phyloP scores from a whole-genome alignment of 176 grass and related monocot species.

The Bromus sterilis region DNA sequence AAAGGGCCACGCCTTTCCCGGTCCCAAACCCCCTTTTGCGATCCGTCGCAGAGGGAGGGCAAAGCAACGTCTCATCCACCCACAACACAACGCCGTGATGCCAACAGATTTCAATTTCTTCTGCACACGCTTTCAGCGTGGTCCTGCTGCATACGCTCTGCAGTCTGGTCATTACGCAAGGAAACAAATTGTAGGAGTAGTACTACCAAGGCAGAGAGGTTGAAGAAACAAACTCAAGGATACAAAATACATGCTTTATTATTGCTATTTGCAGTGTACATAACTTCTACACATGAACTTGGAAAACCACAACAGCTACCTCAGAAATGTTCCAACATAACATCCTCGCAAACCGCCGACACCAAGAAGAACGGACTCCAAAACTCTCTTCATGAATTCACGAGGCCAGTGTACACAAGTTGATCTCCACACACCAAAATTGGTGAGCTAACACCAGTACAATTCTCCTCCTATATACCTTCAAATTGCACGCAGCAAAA shows the following conservation, averaged over 20 bases:
- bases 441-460: background rate
- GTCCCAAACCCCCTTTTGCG: background rate
- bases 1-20: background rate
- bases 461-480: background rate
- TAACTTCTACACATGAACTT: background rate
- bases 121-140: background rate
- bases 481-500: background rate
- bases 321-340: background rate
- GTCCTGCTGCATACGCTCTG: background rate
- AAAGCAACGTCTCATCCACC: constrained; percentile 9
- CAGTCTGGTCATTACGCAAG: background rate
- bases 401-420: constrained; percentile 10
- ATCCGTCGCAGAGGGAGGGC: background rate
- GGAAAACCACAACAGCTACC: constrained; percentile 13
- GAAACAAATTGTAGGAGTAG: too few relatives aligned
- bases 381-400: constrained; percentile 18
- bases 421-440: background rate
- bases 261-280: constrained; percentile 41
- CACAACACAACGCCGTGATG: background rate
- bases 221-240: background rate
- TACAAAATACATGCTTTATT: constrained; percentile 21
- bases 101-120: background rate
- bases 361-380: background rate
- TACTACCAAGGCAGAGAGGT: background rate
- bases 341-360: background rate